Percentiles rank a stretch among this genome's conserved stretches.
Evolutionary conservation across 2,329 filamentous ascomycete species (phyloP).

Genomic region (Ophiostoma piceae): DNA sequence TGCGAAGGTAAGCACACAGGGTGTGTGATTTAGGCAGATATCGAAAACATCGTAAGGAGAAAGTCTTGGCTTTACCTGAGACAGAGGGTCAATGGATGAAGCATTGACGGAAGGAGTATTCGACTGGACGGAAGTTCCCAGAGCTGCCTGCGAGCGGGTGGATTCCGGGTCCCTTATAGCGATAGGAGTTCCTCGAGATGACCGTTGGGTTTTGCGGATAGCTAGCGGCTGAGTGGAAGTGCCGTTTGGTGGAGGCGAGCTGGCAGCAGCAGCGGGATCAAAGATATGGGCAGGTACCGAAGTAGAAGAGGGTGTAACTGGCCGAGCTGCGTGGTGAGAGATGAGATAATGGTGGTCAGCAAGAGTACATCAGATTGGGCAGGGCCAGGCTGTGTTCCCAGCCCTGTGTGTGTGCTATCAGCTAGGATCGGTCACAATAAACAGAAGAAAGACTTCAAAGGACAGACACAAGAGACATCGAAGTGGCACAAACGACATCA

Average conservation of each 20-base stretch:
- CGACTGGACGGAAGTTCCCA: conserved; percentile 19
- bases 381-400: conserved; percentile 5
- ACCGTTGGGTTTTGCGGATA: conserved; percentile 15
- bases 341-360: conserved; percentile 7
- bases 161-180: background rate
- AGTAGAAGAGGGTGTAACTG: conserved; percentile 9
- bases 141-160: conserved; percentile 12
- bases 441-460: background rate
- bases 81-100: conserved; percentile 32
- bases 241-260: background rate
- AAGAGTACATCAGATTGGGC: background rate
- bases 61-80: conserved; percentile 29
- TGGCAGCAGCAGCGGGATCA: background rate
- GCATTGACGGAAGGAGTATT: conserved; percentile 23
- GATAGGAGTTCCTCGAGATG: conserved; percentile 16
- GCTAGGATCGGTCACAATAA: background rate
- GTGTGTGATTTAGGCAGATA: background rate
- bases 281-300: background rate
- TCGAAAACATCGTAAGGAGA: background rate
- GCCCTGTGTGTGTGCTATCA: background rate
- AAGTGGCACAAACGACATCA: conserved; percentile 5
- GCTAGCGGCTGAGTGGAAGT: background rate
- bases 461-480: background rate
- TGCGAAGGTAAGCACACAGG: background rate
- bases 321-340: conserved; percentile 12